Base-by-base conservation (phyloP, 352 stramenopile genomes). In the Elongisporangium prolatum region DNA sequence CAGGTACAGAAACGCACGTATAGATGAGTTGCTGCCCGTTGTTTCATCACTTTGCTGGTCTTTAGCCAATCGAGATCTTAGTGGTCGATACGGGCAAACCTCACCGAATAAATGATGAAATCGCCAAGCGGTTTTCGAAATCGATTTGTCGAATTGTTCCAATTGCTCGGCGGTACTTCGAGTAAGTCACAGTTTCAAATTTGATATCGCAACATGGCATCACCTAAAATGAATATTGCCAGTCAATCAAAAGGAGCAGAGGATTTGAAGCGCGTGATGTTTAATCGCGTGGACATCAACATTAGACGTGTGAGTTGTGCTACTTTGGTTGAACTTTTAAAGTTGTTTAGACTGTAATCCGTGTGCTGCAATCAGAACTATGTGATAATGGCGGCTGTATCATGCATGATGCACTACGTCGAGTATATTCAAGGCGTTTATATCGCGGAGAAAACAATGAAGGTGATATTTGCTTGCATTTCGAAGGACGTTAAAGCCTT, bases 401-500 rank as follows among this genome's bases (percentile, higher is more conserved):
- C 84, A 1, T 92, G 84, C 57, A 60, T 92, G 52, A 86, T 94
- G 74, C 81, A 89, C 62, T 95, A 95, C 66, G 70, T 94, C 28
- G 86, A 95, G 61, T 91, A 84, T 52, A 90, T 92, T 37, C 86
- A 95, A 72, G 86, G 86, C 10, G 77, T 95, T 6, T 88, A 86
- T 59, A 84, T 95, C n/a, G 86, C 83, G 11, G 68, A 84, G 47
- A 91, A 85, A 25, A 91, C 84, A 4, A 82, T 94, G 55, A 91
- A 90, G 80, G 83, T 88, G n/a, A 48, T 49, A 16, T 51, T 6
- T 56, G 59, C 2, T 20, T n/a, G 21, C 49, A 20, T 11, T 58
- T 47, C n/a, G n/a, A 20, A 13, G 13, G 24, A 20, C 11, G 3
- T 62, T 47, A 14, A 37, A 21, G 22, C 25, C 18, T 28, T 34